Evolutionary conservation across 371 early-diverging fungal genomes (phyloP).

Genomic region (Lichtheimia corymbifera): DNA sequence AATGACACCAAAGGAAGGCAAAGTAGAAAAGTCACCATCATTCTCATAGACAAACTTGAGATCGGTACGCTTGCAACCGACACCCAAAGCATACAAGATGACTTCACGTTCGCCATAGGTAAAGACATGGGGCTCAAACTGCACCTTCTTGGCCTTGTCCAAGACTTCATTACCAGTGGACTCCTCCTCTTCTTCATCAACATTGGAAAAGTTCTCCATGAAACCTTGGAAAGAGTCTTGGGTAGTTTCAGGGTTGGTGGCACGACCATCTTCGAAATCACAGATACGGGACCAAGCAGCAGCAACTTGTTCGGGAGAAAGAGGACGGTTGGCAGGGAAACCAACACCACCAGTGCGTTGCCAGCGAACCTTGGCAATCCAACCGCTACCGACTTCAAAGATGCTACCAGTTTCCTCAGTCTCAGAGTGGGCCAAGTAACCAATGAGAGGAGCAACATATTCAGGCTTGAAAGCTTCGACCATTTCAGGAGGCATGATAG

Average conservation of each 20-base stretch:
- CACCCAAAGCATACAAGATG: conserved; percentile 93
- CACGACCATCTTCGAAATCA: conserved; percentile 93
- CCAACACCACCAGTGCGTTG: conserved; percentile 89
- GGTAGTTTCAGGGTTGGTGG: conserved; percentile 80
- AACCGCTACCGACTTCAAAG: conserved; percentile 95
- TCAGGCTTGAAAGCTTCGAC: conserved; percentile 96
- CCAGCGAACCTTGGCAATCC: conserved; percentile 90
- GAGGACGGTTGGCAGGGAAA: conserved; percentile 87
- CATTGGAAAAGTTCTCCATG: conserved; percentile 75
- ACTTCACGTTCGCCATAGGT: conserved; percentile 86
- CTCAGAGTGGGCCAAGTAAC: conserved; percentile 86
- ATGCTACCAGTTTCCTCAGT: conserved; percentile 82
- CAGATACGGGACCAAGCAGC: conserved; percentile 70
- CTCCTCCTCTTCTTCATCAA: conserved; percentile 33
- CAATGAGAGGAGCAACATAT: conserved; percentile 94
- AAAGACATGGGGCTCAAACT: conserved; percentile 48
- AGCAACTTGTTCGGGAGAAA: conserved; percentile 84
- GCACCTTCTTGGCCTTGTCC: conserved; percentile 64
- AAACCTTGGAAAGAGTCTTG: conserved; percentile 83
- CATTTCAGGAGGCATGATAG: conserved; percentile 94
- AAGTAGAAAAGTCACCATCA: conserved; percentile 70
- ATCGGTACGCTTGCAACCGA: conserved; percentile 88
- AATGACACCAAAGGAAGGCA: conserved; percentile 93
- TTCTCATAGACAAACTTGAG: conserved; percentile 90
- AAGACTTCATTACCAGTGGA: conserved; percentile 51